Base-by-base conservation (phyloP, 2,329 filamentous ascomycete genomes). In the Claviceps purpurea region DNA sequence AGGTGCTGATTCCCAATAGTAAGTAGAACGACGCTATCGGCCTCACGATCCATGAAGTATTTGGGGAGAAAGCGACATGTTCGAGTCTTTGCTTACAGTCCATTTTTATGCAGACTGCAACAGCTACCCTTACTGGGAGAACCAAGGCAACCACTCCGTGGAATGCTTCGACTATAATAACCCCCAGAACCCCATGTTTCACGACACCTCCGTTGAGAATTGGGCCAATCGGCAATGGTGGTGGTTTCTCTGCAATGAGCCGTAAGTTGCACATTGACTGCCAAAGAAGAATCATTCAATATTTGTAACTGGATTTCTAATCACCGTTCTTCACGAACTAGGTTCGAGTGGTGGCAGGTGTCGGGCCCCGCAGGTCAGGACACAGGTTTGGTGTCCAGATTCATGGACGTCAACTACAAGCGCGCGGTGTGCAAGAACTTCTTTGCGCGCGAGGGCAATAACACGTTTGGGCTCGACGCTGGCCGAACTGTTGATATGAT, bases 161-260 rank as follows among this genome's bases (percentile, higher is more conserved):
- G 50, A 39, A 8, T 59, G 57, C 50, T 54, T 26, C 30, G 40
- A 52, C 39, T 22, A 13, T 6, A 14, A 44, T 20, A 49, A 52
- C 40, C n/a, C 24, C 10, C 8, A 65, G 20, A 77, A 67, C 55
- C 67, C 73, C 0, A 56, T 76, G 2, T 82, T 69, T 63, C 75
- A 72, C 3, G 76, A 83, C 60, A 62, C 60, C 22, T 67, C 64
- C 2, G 65, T 75, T 3, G 57, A 57, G 48, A 81, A 82, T 60
- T 7, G 4, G 2, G 24, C 26, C 5, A 8, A 18, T 52, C 59
- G 77, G 0, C 76, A 79, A 55, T 84, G 78, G 79, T 61, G 68
- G 6, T 84, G 79, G 79, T 72, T 81, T 64, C 68, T 73, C 1
- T 83, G 81, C 68, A 82, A 83, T 59, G 77, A 83, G 61, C 78